Conservation (phyloP, 768 basidiomycete species). For the Rhodotorula graminis region DNA sequence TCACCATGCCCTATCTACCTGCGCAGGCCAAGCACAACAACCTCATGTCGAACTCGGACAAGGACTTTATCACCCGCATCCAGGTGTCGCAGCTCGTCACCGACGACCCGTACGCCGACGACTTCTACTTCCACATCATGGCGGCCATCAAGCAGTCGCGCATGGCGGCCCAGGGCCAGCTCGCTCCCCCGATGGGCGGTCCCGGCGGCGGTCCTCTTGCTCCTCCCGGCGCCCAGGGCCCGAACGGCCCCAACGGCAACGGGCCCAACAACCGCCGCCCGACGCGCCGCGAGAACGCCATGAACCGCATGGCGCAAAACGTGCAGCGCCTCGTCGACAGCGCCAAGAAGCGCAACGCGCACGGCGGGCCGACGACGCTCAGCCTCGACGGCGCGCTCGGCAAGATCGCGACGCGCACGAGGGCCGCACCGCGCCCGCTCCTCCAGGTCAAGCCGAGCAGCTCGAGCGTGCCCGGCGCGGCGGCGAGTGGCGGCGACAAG, state of each 20-base stretch:
- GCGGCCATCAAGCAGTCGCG: slow-evolving; percentile 28
- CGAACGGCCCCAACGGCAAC: background rate
- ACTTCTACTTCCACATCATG: slow-evolving; percentile 82
- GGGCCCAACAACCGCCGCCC: background rate
- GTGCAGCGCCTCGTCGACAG: slow-evolving; percentile 94
- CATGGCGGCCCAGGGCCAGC: slow-evolving; percentile 35
- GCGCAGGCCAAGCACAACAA: slow-evolving; percentile 81
- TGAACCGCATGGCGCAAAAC: slow-evolving; percentile 55
- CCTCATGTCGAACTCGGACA: slow-evolving; percentile 95
- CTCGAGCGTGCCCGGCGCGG: slow-evolving; percentile 48
- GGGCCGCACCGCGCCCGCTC: slow-evolving; percentile 92
- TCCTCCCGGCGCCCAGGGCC: background rate
- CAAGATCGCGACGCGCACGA: slow-evolving; percentile 85
- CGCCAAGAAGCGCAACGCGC: slow-evolving; percentile 76
- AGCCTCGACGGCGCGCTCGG: slow-evolving; percentile 83
- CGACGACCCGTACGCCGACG: slow-evolving; percentile 93
- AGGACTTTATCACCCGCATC: slow-evolving; percentile 98
- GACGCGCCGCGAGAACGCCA: slow-evolving; percentile 43
- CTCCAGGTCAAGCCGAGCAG: slow-evolving; percentile 66
- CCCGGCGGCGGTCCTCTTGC: background rate
- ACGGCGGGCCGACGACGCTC: slow-evolving; percentile 51
- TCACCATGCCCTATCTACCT: no score
- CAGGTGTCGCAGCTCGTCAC: slow-evolving; percentile 98
- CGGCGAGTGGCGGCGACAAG: slow-evolving; percentile 44
- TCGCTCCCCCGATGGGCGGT: slow-evolving; percentile 33